Evolutionary conservation across 176 grass and related monocot genomes (phyloP).

Genomic region (Musa troglodytarum): DNA sequence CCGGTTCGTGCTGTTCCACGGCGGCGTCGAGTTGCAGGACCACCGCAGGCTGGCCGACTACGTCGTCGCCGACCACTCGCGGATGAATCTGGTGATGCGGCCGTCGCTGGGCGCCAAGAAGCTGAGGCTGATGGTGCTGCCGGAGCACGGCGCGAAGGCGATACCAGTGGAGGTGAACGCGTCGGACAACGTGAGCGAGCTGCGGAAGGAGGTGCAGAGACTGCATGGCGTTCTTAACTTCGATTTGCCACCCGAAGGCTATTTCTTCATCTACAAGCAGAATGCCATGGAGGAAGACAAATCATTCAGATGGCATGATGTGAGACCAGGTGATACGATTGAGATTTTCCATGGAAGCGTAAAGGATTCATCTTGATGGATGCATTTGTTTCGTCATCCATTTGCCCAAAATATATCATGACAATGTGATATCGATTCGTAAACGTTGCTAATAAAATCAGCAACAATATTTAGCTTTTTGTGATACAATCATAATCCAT

Average conservation of each 20-base stretch:
- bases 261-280: conserved; percentile 52
- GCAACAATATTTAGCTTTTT: no score
- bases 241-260: conserved; percentile 14
- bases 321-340: conserved; percentile 44
- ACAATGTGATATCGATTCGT: no score
- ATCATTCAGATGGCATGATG: conserved; percentile 49
- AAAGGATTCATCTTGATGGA: conserved; percentile 17
- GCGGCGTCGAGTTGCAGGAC: conserved; percentile 42
- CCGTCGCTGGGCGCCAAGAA: neutral
- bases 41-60: conserved; percentile 23
- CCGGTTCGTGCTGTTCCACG: conserved; percentile 16
- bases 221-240: neutral
- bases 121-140: conserved; percentile 26
- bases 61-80: conserved; percentile 7
- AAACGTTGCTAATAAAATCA: no score
- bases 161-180: conserved; percentile 34
- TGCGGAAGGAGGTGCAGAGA: conserved; percentile 31
- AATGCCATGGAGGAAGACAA: conserved; percentile 55
- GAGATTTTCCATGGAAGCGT: conserved; percentile 45
- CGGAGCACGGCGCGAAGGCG: conserved; percentile 20
- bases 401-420: no score
- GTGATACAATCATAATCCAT: no score
- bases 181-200: conserved; percentile 13
- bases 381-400: no score
- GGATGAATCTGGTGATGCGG: conserved; percentile 18